Evolutionary conservation across 2,329 filamentous ascomycete genomes (phyloP), one percentile per base, ranked within the genome.

Genomic region (Penicillium sumatraense): DNA sequence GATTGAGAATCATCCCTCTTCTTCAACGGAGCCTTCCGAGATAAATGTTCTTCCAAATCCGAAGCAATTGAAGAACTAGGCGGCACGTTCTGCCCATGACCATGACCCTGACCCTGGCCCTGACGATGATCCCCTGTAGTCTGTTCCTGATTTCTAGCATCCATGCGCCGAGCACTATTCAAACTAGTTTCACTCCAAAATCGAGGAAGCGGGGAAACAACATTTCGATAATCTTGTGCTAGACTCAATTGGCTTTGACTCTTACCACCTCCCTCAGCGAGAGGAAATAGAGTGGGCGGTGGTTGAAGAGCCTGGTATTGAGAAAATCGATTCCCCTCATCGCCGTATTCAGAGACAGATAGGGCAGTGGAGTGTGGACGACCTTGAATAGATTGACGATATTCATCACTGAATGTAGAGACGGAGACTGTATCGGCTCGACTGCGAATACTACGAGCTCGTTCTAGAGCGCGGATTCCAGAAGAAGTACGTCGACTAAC

Each of bases 121-220:
- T 16, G 5, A n/a, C n/a, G n/a, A n/a, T n/a, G n/a, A n/a, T n/a
- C n/a, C 23, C 45, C 18, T 16, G 45, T 6, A 23, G 48, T 24
- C 23, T 56, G 59, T 9, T 54, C 29, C 21, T 59, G 57, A 45
- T 53, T 57, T 13, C 59, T 64, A 3, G 59, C 59, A n/a, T 65
- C 69, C 26, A 63, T 52, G 2, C 58, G 68, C 24, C 59, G 62
- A 31, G 54, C 51, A 58, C 67, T 68, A 47, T 52, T 59, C 49
- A 75, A 48, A 51, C 71, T 74, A 16, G 63, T 59, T 33, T 75
- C 70, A 40, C 72, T 75, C 65, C 68, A 72, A 56, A 72, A 73
- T 16, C 67, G 69, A 8, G 72, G 72, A 10, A 75, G 63, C 2
- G 72, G 71, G 9, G 71, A 65, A 49, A 75, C 71, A 14, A 69